These are phyloP conservation scores for Priceomyces fermenticarens DNA, from an alignment of 805 yeast species.

Conservation along the genomic window DNA sequence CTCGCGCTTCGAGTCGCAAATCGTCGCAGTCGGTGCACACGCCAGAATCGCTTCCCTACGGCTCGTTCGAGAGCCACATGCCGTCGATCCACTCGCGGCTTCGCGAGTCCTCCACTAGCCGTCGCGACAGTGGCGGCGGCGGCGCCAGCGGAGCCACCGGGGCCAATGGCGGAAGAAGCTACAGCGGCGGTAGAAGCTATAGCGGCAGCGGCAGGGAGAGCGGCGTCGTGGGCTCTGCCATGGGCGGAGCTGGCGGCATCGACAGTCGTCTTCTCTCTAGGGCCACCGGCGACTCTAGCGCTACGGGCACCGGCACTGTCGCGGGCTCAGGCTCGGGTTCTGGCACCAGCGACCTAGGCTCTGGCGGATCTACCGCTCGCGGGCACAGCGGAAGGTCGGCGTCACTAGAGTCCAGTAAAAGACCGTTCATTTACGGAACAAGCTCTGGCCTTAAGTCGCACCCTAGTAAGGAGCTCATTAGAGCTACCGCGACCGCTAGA, in stretches of 20 bases:
- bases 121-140: slow-evolving; percentile 2
- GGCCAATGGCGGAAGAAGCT: neutral
- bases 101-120: slow-evolving; percentile 15
- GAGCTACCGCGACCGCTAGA: slow-evolving; percentile 23
- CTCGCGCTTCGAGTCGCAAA: slow-evolving; percentile 25
- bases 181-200: neutral
- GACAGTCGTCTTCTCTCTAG: neutral
- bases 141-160: neutral
- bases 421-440: neutral
- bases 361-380: neutral
- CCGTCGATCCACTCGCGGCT: slow-evolving; percentile 35
- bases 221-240: no score
- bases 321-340: no score
- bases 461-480: slow-evolving; percentile 12
- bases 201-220: no score
- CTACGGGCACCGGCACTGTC: no score
- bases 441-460: slow-evolving; percentile 13
- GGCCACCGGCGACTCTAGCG: no score
- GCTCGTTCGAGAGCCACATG: slow-evolving; percentile 25
- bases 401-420: no score
- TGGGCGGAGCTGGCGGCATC: slow-evolving; percentile 1
- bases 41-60: slow-evolving; percentile 16
- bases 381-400: no score
- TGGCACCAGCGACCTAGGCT: no score
- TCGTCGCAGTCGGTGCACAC: slow-evolving; percentile 29